These are phyloP conservation scores for Vitis labrusca DNA, from an alignment of 164 flowering plant species.

Conservation along the genomic window DNA sequence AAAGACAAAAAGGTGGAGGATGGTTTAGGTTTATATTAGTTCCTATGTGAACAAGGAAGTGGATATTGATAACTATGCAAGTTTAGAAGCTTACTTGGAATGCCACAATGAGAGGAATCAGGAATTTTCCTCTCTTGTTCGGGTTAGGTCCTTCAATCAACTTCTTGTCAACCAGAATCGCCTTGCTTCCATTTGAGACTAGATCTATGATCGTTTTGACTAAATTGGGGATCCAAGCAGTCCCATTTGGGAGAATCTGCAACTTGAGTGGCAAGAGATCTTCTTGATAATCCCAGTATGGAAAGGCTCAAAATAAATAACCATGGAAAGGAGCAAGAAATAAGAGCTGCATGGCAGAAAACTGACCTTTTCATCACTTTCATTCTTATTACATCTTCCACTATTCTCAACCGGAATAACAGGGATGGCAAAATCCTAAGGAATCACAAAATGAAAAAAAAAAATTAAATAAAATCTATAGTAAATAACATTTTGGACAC, in stretches of 20 bases:
- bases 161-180: slow-evolving; percentile 77
- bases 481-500: no score
- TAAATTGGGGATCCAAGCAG: slow-evolving; percentile 80
- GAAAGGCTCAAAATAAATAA: background rate
- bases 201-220: slow-evolving; percentile 61
- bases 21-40: background rate
- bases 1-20: slow-evolving; percentile 1
- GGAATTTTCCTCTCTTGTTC: slow-evolving; percentile 63
- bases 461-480: no score
- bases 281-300: background rate
- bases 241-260: slow-evolving; percentile 89
- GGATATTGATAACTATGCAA: background rate
- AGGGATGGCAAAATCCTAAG: slow-evolving; percentile 46
- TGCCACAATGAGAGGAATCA: slow-evolving; percentile 69
- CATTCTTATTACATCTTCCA: slow-evolving; percentile 92
- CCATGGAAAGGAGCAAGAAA: background rate
- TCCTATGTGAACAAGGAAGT: background rate
- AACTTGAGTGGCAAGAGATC: background rate
- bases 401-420: slow-evolving; percentile 94
- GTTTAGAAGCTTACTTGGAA: slow-evolving; percentile 53
- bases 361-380: slow-evolving; percentile 74
- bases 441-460: no score
- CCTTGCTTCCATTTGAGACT: slow-evolving; percentile 62
- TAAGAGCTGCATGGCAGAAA: background rate
- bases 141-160: slow-evolving; percentile 91